Conservation (phyloP, 352 stramenopile genomes). For the Globisporangium nagaii region DNA sequence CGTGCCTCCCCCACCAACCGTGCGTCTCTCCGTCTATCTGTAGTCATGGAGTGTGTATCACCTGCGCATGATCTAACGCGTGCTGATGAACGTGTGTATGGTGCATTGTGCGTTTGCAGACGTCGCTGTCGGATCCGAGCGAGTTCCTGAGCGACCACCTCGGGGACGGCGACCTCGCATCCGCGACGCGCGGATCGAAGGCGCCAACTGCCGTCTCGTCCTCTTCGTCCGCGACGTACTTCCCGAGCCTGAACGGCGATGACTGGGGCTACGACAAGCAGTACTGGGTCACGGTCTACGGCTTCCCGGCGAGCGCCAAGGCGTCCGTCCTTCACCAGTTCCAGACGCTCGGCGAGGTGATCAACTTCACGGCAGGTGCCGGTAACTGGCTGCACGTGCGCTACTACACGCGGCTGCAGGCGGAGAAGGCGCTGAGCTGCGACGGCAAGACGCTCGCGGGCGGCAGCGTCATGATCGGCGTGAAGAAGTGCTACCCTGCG, state of each 20-base stretch:
- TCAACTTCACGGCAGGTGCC: conserved; percentile 55
- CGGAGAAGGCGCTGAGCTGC: conserved; percentile 73
- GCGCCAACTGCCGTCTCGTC: not conserved
- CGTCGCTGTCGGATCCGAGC: conserved; percentile 39
- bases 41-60: no score
- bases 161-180: conserved; percentile 19
- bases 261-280: conserved; percentile 76
- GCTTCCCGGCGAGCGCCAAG: conserved; percentile 58
- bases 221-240: conserved; percentile 17
- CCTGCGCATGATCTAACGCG: no score
- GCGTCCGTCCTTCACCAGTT: conserved; percentile 74
- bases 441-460: conserved; percentile 57
- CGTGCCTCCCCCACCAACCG: conserved; percentile 49
- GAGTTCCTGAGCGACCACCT: conserved; percentile 32
- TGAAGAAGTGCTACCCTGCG: conserved; percentile 72
- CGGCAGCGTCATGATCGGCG: conserved; percentile 74
- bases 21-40: conserved; percentile 4
- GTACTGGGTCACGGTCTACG: conserved; percentile 83
- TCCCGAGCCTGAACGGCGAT: conserved; percentile 51
- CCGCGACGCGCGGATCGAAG: conserved; percentile 6
- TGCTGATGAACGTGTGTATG: no score
- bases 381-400: conserved; percentile 82
- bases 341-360: conserved; percentile 64
- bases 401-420: conserved; percentile 74
- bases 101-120: conserved; percentile 17